Base-by-base conservation (phyloP, 1,284 basidiomycete species). In the Papiliotrema terrestris region DNA sequence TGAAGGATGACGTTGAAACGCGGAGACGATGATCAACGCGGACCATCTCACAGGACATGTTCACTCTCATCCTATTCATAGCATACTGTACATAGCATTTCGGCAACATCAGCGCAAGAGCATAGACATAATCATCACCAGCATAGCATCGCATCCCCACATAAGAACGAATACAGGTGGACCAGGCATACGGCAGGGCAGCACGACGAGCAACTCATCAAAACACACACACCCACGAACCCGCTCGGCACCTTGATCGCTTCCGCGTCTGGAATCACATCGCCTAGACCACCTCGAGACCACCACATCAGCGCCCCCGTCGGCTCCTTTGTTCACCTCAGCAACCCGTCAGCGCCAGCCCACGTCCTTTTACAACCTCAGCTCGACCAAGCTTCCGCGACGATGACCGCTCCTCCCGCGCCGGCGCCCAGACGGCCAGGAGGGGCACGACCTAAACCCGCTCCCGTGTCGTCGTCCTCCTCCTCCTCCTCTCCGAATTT, bases 391-490 rank as follows among this genome's bases (percentile, higher is more conserved):
- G 29, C 29, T 32, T 32, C 6, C 11, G 29, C 29, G 29, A 32
- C 29, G 29, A 60, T 60, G 59, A 26, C 56, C n/a, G 52, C 56
- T 39, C 52, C 57, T 22, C 57, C 61, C 13, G 53, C 58, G 29
- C 29, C 29, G 6, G 29, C 29, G 23, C 49, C 59, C 26, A 50
- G 58, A 35, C 52, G 58, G 49, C 67, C 66, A 37, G 66, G 66
- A 37, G 68, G 68, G 6, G 65, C 61, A 41, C 53, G 68, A 48
- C 68, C 68, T 1, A 60, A 58, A 42, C 68, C 68, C n/a, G 19
- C 49, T 36, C 26, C 48, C 15, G n/a, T 35, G 8, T n/a, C 22
- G 6, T 25, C 47, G 37, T 23, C 47, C 14, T 47, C 45, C 8
- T 47, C 45, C 8, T 45, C 44, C 29, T 32, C 29, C 29, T 32